phyloP scores from a whole-genome alignment of 495 filamentous ascomycete species.

The Talaromyces adpressus region DNA sequence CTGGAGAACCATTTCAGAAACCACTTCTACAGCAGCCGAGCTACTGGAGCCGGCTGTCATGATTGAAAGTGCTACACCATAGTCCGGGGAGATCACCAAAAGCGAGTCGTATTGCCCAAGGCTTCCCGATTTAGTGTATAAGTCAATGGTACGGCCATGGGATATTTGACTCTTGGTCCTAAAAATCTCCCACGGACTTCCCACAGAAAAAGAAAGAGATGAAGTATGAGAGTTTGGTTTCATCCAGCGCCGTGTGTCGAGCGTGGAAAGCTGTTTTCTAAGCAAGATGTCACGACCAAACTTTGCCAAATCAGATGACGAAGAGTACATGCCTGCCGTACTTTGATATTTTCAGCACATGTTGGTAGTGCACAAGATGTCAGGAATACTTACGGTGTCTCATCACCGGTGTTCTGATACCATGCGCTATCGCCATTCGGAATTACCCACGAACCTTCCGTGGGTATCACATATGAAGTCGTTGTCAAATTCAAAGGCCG shows the following conservation, averaged over 20 bases:
- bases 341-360: constrained; percentile 18
- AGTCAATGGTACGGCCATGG: constrained; percentile 27
- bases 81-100: constrained; percentile 42
- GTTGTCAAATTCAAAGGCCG: constrained; percentile 30
- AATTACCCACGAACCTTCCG: constrained; percentile 25
- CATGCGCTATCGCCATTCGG: constrained; percentile 32
- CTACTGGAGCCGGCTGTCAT: constrained; percentile 30
- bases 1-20: background rate
- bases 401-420: constrained; percentile 33
- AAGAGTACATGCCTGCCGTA: constrained; percentile 53
- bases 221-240: constrained; percentile 46
- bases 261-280: constrained; percentile 35
- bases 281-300: constrained; percentile 50
- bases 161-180: constrained; percentile 8
- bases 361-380: background rate
- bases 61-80: constrained; percentile 42
- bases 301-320: constrained; percentile 40
- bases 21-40: background rate
- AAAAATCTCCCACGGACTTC: constrained; percentile 53
- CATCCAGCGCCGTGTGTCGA: constrained; percentile 48
- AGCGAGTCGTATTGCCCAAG: constrained; percentile 37
- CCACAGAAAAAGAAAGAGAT: constrained; percentile 35
- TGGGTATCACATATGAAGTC: constrained; percentile 30
- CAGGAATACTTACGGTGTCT: constrained; percentile 33
- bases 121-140: constrained; percentile 50